Evolutionary conservation across 805 yeast genomes (phyloP).

Genomic region (Metschnikowia orientalis): DNA sequence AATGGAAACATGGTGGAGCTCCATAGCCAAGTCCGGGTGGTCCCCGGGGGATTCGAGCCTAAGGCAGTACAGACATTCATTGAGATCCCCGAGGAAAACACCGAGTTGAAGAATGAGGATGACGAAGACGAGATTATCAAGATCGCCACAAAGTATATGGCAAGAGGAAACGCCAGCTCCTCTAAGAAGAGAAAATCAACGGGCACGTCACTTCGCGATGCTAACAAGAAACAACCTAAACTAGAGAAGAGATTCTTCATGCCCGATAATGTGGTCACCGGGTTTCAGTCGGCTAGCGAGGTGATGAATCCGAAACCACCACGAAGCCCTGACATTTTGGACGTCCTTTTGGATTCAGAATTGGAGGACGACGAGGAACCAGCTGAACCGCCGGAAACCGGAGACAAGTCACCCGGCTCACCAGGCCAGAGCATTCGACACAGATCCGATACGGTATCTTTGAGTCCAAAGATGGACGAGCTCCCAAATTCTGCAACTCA

Average conservation of each 20-base stretch:
- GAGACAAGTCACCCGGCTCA: too few relatives aligned
- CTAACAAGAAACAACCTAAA: constrained; percentile 19
- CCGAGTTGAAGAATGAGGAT: constrained; percentile 50
- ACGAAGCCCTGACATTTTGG: constrained; percentile 10
- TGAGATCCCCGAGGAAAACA: constrained; percentile 68
- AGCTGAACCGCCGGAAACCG: too few relatives aligned
- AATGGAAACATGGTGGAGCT: constrained; percentile 42
- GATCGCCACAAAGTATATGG: constrained; percentile 63
- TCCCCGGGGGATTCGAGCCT: constrained; percentile 59
- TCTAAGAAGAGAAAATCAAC: constrained; percentile 14
- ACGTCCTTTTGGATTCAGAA: constrained; percentile 15
- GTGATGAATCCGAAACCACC: constrained; percentile 28
- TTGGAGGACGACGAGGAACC: constrained; percentile 7
- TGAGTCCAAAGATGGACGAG: too few relatives aligned
- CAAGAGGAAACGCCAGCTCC: constrained; percentile 35
- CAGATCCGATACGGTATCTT: too few relatives aligned
- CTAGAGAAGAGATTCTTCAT: constrained; percentile 52
- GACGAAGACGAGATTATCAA: constrained; percentile 62
- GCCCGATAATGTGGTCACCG: constrained; percentile 70
- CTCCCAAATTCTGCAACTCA: too few relatives aligned
- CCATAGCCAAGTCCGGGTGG: constrained; percentile 55
- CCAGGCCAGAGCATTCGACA: too few relatives aligned
- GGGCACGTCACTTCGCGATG: constrained; percentile 10
- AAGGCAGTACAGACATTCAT: constrained; percentile 52
- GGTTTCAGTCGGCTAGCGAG: constrained; percentile 51